Evolutionary conservation across 306 rosid species (phyloP).

Genomic region (Rosa multiflora): DNA sequence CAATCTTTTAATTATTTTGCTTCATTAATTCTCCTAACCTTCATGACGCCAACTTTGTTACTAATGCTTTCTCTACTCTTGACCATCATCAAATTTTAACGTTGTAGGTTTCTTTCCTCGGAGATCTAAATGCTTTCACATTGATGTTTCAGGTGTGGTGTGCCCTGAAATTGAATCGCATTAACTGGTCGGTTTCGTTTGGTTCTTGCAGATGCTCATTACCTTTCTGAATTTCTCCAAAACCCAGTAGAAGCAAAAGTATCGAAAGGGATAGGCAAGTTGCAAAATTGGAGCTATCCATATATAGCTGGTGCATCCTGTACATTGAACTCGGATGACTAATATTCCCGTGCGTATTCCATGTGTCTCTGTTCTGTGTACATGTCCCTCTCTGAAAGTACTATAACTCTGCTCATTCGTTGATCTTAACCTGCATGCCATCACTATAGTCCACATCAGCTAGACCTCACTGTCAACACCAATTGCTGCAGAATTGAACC

Average conservation of each 20-base stretch:
- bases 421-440: background rate
- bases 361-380: background rate
- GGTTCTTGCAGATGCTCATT: background rate
- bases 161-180: background rate
- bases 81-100: background rate
- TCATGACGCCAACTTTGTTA: background rate
- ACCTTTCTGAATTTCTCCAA: background rate
- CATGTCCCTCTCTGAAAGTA: background rate
- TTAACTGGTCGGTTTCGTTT: background rate
- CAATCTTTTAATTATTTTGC: too few relatives aligned
- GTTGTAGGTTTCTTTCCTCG: background rate
- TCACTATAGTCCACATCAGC: background rate
- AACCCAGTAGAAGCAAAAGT: background rate
- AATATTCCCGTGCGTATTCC: background rate
- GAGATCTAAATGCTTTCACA: background rate
- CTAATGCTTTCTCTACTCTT: background rate
- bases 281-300: background rate
- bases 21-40: background rate
- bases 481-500: background rate
- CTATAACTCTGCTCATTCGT: background rate
- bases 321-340: background rate
- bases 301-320: background rate
- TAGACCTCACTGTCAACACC: background rate
- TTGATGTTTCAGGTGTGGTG: background rate
- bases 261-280: background rate